A percentile compares a stretch with the other conserved stretches of the same genome.
Conservation (phyloP, 306 rosid species). For the Hylodesmum podocarpum region DNA sequence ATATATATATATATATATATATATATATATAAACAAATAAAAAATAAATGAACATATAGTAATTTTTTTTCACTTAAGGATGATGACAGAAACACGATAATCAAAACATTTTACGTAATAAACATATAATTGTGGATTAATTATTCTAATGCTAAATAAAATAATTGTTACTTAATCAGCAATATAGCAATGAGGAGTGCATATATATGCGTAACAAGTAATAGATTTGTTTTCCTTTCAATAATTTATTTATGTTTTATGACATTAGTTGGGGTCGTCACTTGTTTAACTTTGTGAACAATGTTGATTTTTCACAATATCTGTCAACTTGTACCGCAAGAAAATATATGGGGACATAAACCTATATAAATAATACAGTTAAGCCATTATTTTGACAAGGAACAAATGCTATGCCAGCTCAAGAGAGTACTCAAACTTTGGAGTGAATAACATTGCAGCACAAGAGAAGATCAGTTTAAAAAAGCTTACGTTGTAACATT, state of each 20-base stretch:
- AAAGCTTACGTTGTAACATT: neutral
- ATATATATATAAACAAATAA: too few species aligned
- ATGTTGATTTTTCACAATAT: neutral
- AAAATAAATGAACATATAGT: too few species aligned
- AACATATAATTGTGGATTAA: neutral
- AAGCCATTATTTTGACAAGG: neutral
- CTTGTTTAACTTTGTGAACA: slow-evolving; percentile 15
- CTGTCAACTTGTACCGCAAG: slow-evolving; percentile 33
- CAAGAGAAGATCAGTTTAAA: neutral
- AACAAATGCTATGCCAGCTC: neutral
- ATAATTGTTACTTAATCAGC: neutral
- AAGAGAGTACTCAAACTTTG: slow-evolving; percentile 1
- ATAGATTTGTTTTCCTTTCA: neutral
- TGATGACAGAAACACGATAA: too few species aligned
- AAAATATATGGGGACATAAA: slow-evolving; percentile 22
- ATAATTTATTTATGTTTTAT: neutral
- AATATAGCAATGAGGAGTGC: neutral
- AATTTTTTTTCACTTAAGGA: neutral
- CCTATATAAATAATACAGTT: neutral
- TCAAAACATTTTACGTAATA: too few species aligned
- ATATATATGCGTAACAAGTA: neutral
- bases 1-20: too few species aligned
- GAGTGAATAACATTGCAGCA: neutral
- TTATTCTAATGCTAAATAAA: neutral
- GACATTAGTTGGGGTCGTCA: neutral